These are phyloP conservation scores for Fonsecaea nubica DNA, from an alignment of 2,329 filamentous ascomycete species.

Conservation along the genomic window DNA sequence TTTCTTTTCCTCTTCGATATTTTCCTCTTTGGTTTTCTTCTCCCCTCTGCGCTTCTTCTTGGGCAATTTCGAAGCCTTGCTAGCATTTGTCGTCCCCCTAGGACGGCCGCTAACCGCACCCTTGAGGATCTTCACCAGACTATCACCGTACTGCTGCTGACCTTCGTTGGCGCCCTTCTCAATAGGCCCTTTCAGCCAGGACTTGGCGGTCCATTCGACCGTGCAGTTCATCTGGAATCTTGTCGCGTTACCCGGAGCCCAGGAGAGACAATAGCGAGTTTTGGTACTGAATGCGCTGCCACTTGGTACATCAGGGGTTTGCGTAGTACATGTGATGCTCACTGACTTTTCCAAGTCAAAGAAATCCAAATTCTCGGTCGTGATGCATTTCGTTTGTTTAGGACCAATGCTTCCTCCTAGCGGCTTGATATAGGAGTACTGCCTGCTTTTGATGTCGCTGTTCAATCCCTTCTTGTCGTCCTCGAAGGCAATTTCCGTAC, in stretches of 20 bases:
- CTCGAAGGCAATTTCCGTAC: constrained; percentile 82
- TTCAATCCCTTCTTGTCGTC: constrained; percentile 78
- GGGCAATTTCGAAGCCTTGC: constrained; percentile 58
- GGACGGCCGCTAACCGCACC: constrained; percentile 72
- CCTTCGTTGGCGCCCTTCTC: constrained; percentile 95
- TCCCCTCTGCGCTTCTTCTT: constrained; percentile 66
- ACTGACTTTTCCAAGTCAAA: constrained; percentile 88
- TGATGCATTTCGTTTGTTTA: constrained; percentile 92
- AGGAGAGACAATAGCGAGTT: constrained; percentile 92
- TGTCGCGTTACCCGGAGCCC: constrained; percentile 86
- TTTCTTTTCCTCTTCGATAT: constrained; percentile 51
- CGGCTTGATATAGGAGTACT: constrained; percentile 90
- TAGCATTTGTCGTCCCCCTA: constrained; percentile 56
- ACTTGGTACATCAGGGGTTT: constrained; percentile 92
- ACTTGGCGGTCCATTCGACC: constrained; percentile 97
- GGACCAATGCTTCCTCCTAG: constrained; percentile 83
- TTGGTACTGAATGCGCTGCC: constrained; percentile 91
- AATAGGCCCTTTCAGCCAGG: constrained; percentile 95
- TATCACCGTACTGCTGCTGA: constrained; percentile 80
- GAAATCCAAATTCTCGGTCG: constrained; percentile 80
- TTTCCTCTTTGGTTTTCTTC: constrained; percentile 55
- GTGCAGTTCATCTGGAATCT: constrained; percentile 85
- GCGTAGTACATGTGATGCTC: constrained; percentile 79
- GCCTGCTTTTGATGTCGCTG: constrained; percentile 75
- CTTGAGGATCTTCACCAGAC: constrained; percentile 76